Conservation (phyloP, 2,329 filamentous ascomycete genomes). For the Microcyclospora pomicola region DNA sequence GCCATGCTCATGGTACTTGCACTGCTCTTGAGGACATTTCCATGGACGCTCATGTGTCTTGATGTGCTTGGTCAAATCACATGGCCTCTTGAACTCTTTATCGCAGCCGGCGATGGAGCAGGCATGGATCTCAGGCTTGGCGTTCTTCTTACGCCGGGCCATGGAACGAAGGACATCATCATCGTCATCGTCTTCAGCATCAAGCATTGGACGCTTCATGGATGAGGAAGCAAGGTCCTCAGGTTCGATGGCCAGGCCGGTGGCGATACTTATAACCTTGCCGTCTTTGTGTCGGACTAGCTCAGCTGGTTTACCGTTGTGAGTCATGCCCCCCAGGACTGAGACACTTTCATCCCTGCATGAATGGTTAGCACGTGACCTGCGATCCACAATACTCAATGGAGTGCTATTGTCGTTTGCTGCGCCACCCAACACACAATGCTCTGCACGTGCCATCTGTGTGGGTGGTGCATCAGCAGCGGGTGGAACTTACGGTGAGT, state of each 20-base stretch:
- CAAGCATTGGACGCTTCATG: conserved; percentile 38
- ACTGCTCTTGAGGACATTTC: conserved; percentile 72
- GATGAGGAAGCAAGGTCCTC: conserved; percentile 44
- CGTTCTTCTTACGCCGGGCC: conserved; percentile 90
- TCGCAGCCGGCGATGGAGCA: conserved; percentile 56
- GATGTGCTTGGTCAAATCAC: conserved; percentile 93
- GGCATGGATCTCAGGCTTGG: conserved; percentile 30
- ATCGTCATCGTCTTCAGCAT: conserved; percentile 55
- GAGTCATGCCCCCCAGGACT: conserved; percentile 65
- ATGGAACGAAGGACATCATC: conserved; percentile 80
- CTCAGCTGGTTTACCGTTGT: conserved; percentile 71
- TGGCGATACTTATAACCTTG: conserved; percentile 60
- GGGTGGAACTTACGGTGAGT: conserved; percentile 28
- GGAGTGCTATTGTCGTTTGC: not conserved
- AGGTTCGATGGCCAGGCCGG: conserved; percentile 30
- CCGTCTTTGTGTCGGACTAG: conserved; percentile 72
- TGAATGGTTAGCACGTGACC: conserved; percentile 10
- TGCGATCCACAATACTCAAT: not conserved
- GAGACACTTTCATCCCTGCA: conserved; percentile 57
- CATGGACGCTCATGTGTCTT: conserved; percentile 94
- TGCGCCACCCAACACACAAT: not conserved
- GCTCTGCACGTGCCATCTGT: no score
- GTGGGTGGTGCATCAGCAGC: no score
- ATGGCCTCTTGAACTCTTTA: conserved; percentile 93
- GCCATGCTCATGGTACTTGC: conserved; percentile 81